These are phyloP conservation scores for Plectranthus barbatus DNA, from an alignment of 257 asterid genomes.

Conservation along the genomic window DNA sequence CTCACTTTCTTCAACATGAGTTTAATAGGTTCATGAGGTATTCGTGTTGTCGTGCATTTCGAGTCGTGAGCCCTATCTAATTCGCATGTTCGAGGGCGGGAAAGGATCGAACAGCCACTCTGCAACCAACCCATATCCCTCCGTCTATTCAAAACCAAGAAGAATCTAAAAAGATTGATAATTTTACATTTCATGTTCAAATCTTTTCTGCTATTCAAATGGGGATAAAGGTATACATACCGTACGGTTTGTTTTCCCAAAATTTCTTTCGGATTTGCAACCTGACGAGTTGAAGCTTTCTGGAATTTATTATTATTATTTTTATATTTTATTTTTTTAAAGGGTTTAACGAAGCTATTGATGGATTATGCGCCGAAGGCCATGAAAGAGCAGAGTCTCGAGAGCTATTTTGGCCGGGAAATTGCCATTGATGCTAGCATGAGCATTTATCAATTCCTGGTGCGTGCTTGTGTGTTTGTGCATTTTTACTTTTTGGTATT, in stretches of 20 bases:
- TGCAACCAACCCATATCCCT: not conserved
- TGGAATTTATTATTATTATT: no score
- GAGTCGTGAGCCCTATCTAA: not conserved
- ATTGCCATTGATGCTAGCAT: constrained; percentile 89
- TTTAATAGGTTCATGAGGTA: no score
- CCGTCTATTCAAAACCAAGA: not conserved
- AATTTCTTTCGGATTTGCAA: not conserved
- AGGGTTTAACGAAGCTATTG: constrained; percentile 87
- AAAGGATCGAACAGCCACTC: not conserved
- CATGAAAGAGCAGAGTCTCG: constrained; percentile 66
- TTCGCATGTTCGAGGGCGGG: constrained; percentile 3
- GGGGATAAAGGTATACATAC: constrained; percentile 31
- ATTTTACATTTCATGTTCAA: no score
- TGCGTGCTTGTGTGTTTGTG: not conserved
- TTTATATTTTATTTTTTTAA: constrained; percentile 11
- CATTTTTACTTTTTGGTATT: not conserved
- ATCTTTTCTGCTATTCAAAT: constrained; percentile 14
- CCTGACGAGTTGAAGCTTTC: not conserved
- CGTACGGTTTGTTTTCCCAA: not conserved
- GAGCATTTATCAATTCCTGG: constrained; percentile 83
- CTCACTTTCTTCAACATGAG: no score
- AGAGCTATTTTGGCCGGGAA: constrained; percentile 80
- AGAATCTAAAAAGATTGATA: no score
- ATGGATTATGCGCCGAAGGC: constrained; percentile 73
- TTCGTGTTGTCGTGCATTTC: no score